These are phyloP conservation scores for Jaltomata sinuosa DNA, from an alignment of 257 asterid genomes.

Conservation along the genomic window DNA sequence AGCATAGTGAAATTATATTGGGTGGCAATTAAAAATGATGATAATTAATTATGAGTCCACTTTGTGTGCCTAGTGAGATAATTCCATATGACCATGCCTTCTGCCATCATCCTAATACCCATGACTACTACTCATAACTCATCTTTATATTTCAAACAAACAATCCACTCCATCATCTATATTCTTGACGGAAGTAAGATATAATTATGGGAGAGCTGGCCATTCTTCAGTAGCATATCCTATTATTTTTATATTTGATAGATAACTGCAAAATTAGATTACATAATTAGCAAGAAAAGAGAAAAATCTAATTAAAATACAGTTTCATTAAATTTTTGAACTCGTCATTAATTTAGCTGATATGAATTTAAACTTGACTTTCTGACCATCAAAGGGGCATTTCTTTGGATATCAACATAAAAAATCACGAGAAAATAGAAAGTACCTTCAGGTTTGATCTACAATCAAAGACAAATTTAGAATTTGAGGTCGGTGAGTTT, in stretches of 20 bases:
- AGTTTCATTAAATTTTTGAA: not conserved
- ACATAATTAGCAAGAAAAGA: not conserved
- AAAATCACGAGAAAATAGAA: not conserved
- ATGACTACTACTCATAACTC: not conserved
- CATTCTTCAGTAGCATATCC: not conserved
- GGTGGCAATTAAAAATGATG: not conserved
- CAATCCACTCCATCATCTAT: not conserved
- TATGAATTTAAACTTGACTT: not conserved
- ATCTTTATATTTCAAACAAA: not conserved
- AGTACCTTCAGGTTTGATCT: too few relatives aligned
- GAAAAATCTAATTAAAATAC: not conserved
- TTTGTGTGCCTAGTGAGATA: not conserved
- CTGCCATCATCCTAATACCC: not conserved
- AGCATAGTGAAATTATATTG: not conserved
- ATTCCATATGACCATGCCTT: not conserved
- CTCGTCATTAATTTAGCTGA: not conserved
- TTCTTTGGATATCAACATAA: not conserved
- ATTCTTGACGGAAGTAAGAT: not conserved
- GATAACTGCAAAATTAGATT: not conserved
- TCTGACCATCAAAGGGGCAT: not conserved
- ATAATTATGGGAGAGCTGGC: not conserved
- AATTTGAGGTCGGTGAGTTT: not conserved
- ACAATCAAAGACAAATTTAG: too few relatives aligned
- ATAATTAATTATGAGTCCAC: not conserved
- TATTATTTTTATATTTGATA: too few relatives aligned